Conservation (phyloP, 352 stramenopile genomes). For the Phytopythium helicoides region DNA sequence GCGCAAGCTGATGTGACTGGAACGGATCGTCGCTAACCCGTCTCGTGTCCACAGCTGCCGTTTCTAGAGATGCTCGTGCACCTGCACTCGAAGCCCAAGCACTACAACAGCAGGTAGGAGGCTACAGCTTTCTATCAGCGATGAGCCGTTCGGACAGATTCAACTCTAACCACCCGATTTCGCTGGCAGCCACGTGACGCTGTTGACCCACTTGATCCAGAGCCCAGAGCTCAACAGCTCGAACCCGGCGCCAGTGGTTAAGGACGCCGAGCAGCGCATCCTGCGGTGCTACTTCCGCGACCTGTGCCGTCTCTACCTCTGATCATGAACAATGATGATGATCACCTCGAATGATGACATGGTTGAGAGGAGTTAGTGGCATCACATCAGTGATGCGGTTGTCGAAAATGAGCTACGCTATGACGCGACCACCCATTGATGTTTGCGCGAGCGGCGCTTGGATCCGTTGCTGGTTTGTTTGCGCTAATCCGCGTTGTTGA, state of each 20-base stretch:
- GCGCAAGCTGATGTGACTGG: background rate
- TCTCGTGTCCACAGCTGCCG: constrained; percentile 35
- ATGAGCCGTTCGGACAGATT: background rate
- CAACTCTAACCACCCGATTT: background rate
- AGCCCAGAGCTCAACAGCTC: constrained; percentile 80
- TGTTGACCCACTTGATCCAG: constrained; percentile 83
- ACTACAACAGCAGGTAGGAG: constrained; percentile 62
- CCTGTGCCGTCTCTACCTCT: constrained; percentile 61
- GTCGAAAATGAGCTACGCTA: too few relatives aligned
- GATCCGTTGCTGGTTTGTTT: too few relatives aligned
- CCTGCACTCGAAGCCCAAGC: constrained; percentile 67
- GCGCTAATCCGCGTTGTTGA: background rate
- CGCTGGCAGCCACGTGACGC: constrained; percentile 51
- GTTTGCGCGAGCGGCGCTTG: too few relatives aligned
- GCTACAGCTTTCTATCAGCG: background rate
- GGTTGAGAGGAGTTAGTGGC: background rate
- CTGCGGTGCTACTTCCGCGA: constrained; percentile 82
- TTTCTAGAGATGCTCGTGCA: constrained; percentile 84
- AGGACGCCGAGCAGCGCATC: constrained; percentile 75
- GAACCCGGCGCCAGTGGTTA: constrained; percentile 59
- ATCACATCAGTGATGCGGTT: too few relatives aligned
- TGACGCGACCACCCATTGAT: too few relatives aligned
- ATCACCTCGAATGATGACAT: constrained; percentile 19
- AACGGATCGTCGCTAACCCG: background rate
- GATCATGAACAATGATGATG: constrained; percentile 6